Conservation (phyloP, 495 filamentous ascomycete species). For the Jackrogersella minutella region DNA sequence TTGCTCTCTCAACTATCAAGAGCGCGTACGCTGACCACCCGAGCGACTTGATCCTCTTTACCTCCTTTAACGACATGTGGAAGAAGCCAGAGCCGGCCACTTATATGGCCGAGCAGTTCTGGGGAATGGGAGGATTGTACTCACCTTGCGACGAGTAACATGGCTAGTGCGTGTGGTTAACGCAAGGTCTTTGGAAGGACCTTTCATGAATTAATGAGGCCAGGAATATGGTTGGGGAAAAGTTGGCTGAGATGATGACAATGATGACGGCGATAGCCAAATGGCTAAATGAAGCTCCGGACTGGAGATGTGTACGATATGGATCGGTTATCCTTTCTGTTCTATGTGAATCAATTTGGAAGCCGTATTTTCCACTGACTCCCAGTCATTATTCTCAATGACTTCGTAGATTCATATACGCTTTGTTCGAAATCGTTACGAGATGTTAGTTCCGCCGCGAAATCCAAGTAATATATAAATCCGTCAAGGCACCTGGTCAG, state of each 20-base stretch:
- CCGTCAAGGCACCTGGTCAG: too few relatives aligned
- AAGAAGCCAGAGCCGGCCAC: conserved; percentile 71
- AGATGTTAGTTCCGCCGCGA: too few relatives aligned
- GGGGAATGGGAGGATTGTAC: conserved; percentile 64
- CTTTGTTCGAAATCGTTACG: too few relatives aligned
- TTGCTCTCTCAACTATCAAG: conserved; percentile 70
- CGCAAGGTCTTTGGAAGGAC: background rate
- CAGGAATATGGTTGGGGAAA: conserved; percentile 31
- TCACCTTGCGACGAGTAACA: conserved; percentile 38
- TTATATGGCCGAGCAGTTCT: conserved; percentile 75
- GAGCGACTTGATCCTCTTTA: conserved; percentile 71
- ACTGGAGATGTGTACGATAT: conserved; percentile 40
- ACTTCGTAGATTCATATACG: too few relatives aligned
- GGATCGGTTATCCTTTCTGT: conserved; percentile 35
- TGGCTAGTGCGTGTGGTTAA: background rate
- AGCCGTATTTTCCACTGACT: conserved; percentile 2
- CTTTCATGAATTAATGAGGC: conserved; percentile 28
- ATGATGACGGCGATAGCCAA: background rate
- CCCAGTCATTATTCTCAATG: too few relatives aligned
- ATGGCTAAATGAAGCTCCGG: conserved; percentile 23
- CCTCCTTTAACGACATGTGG: conserved; percentile 79
- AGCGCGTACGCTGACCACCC: conserved; percentile 55
- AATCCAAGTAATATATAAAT: too few relatives aligned
- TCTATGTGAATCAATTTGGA: conserved; percentile 36
- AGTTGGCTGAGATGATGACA: conserved; percentile 35